Conservation (phyloP, 2,329 filamentous ascomycete species). For the Diplodia sapinea region DNA sequence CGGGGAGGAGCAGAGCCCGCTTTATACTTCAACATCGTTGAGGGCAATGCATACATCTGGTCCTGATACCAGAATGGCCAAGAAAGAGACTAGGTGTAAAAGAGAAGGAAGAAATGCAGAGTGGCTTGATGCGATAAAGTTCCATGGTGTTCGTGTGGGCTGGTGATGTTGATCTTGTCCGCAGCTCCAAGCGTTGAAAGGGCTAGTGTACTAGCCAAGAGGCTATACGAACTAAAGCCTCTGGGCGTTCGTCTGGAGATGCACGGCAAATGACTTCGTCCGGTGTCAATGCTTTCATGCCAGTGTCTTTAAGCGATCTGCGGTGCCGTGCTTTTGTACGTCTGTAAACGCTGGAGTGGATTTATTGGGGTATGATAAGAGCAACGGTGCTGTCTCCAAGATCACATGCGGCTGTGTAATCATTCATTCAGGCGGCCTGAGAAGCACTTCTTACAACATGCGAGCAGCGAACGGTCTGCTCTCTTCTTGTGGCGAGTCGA, state of each 20-base stretch:
- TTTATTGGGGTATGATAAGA: background rate
- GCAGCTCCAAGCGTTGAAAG: slow-evolving; percentile 2
- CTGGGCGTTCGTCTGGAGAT: slow-evolving; percentile 8
- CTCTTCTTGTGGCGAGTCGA: background rate
- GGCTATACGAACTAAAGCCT: slow-evolving; percentile 4
- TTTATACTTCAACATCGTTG: slow-evolving; percentile 2
- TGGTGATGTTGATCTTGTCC: background rate
- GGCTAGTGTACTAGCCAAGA: slow-evolving; percentile 11
- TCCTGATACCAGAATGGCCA: slow-evolving; percentile 6
- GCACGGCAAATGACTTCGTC: background rate
- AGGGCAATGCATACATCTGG: background rate
- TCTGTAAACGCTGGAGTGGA: background rate
- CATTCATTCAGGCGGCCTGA: background rate
- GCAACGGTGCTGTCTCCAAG: background rate
- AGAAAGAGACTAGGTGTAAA: slow-evolving; percentile 17
- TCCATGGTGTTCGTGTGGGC: background rate
- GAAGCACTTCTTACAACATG: background rate
- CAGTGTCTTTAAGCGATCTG: background rate
- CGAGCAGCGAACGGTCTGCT: background rate
- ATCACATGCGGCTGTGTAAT: background rate
- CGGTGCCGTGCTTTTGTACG: background rate
- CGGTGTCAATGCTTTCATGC: background rate
- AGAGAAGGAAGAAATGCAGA: slow-evolving; percentile 28
- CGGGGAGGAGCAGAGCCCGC: background rate
- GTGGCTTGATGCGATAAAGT: slow-evolving; percentile 16